phyloP scores from a whole-genome alignment of 352 stramenopile species.

The Phytophthora syringae region DNA sequence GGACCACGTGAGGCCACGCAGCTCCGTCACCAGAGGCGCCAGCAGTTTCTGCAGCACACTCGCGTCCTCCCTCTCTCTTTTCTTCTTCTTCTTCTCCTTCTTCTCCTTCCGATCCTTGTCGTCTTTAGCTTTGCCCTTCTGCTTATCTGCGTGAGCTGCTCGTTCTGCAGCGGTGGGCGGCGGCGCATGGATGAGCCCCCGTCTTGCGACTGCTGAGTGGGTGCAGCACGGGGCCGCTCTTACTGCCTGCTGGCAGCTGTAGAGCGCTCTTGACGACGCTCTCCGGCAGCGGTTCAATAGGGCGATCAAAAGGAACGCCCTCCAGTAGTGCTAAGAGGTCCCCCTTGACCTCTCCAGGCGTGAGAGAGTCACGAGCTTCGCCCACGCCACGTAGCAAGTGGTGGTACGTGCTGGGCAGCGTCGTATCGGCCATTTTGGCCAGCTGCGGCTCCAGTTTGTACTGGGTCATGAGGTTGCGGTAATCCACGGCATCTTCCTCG shows the following conservation, averaged over 20 bases:
- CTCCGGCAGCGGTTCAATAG: constrained; percentile 77
- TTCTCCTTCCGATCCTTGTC: constrained; percentile 84
- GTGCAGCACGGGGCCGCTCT: constrained; percentile 62
- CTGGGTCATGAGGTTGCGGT: constrained; percentile 63
- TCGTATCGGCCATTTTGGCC: constrained; percentile 61
- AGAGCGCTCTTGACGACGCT: constrained; percentile 75
- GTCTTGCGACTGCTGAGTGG: constrained; percentile 48
- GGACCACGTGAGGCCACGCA: constrained; percentile 73
- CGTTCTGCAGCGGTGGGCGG: constrained; percentile 50
- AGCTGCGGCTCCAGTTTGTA: constrained; percentile 72
- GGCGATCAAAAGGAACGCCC: constrained; percentile 79
- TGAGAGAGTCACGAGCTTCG: constrained; percentile 48
- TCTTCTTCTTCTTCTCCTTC: constrained; percentile 88
- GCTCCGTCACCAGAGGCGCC: constrained; percentile 65
- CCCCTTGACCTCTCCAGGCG: constrained; percentile 45
- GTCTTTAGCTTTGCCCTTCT: constrained; percentile 61
- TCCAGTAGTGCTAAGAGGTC: constrained; percentile 68
- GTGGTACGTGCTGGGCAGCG: constrained; percentile 72
- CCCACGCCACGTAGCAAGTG: constrained; percentile 77
- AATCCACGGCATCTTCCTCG: constrained; percentile 65
- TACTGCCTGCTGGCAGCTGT: constrained; percentile 67
- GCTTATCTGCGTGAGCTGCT: constrained; percentile 48
- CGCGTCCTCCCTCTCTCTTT: constrained; percentile 78
- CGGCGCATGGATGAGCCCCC: constrained; percentile 72
- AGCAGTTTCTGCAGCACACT: constrained; percentile 76